A percentile compares a stretch with the other conserved stretches of the same genome.
Evolutionary conservation across 805 yeast species (phyloP).

Genomic region (Vanderwaltozyma polyspora): DNA sequence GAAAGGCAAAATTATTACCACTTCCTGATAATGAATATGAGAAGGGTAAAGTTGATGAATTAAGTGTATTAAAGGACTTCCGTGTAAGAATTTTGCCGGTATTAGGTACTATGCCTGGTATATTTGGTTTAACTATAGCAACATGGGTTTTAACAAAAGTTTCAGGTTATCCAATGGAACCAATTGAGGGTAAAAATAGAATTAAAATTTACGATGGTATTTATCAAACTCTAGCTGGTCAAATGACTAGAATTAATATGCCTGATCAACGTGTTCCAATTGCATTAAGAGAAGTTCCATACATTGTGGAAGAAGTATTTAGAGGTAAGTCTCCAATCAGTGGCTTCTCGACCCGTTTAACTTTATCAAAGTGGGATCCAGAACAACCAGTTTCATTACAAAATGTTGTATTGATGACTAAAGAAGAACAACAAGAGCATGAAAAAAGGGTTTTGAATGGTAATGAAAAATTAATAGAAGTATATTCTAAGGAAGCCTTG

Average conservation of each 20-base stretch:
- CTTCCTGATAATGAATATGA: conserved; percentile 68
- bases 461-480: conserved; percentile 48
- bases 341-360: conserved; percentile 66
- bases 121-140: conserved; percentile 85
- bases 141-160: conserved; percentile 69
- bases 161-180: conserved; percentile 84
- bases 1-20: conserved; percentile 80
- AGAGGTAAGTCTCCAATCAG: conserved; percentile 87
- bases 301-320: conserved; percentile 82
- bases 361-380: conserved; percentile 81
- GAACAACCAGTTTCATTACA: conserved; percentile 50
- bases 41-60: conserved; percentile 55
- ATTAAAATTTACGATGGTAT: conserved; percentile 76
- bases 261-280: conserved; percentile 68
- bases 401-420: conserved; percentile 79
- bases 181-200: conserved; percentile 82
- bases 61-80: conserved; percentile 79
- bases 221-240: conserved; percentile 75
- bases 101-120: conserved; percentile 92
- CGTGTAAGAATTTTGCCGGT: conserved; percentile 93
- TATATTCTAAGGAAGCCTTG: conserved; percentile 51
- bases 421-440: conserved; percentile 73
- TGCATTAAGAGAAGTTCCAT: conserved; percentile 61
- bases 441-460: conserved; percentile 67
- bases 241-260: conserved; percentile 67